phyloP scores from a whole-genome alignment of 495 filamentous ascomycete species.

The Daldinia bambusicola region DNA sequence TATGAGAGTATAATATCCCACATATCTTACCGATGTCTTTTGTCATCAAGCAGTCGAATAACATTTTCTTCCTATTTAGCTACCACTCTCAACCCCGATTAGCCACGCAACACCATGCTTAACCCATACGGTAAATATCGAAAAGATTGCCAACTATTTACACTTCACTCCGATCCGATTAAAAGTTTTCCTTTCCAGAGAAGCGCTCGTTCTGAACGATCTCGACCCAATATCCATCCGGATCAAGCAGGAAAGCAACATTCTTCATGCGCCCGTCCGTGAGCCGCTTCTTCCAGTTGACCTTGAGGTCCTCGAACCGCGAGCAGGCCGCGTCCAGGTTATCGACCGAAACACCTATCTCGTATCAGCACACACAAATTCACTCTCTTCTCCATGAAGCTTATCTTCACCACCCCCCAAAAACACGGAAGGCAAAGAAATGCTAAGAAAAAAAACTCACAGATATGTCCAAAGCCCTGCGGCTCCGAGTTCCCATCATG shows the following conservation, averaged over 20 bases:
- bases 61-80: not conserved
- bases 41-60: not conserved
- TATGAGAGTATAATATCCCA: not conserved
- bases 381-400: not conserved
- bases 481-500: conserved; percentile 92
- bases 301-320: conserved; percentile 81
- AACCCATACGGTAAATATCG: not conserved
- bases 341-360: conserved; percentile 82
- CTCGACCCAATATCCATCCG: conserved; percentile 94
- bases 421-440: not conserved
- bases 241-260: conserved; percentile 93
- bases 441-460: conserved; percentile 57
- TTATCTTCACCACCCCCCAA: not conserved
- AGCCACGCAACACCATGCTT: not conserved
- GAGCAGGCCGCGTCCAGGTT: conserved; percentile 85
- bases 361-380: too few relatives aligned
- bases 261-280: conserved; percentile 93
- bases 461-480: conserved; percentile 93
- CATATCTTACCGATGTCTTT: not conserved
- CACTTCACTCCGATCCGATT: not conserved
- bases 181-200: conserved; percentile 64
- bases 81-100: not conserved
- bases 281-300: conserved; percentile 94
- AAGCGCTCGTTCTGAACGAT: conserved; percentile 79
- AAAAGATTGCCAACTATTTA: not conserved